These are phyloP conservation scores for Eucalyptus pauciflora DNA, from an alignment of 345 rosid species.

Conservation along the genomic window DNA sequence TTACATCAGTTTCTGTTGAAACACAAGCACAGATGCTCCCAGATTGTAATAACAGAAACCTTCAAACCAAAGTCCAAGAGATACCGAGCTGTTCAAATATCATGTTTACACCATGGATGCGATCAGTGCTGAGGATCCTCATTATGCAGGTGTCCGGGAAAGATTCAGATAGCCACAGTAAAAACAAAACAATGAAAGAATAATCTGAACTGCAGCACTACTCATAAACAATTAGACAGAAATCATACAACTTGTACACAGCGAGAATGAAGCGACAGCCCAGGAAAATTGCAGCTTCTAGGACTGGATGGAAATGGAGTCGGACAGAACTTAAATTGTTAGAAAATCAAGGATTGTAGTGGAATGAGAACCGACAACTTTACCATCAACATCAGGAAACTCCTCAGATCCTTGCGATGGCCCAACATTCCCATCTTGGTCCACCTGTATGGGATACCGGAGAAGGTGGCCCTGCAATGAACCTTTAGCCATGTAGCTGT, in stretches of 20 bases:
- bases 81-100: neutral
- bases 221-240: neutral
- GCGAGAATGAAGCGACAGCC: neutral
- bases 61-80: neutral
- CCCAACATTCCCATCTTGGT: conserved; percentile 40
- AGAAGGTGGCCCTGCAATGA: conserved; percentile 76
- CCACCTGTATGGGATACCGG: conserved; percentile 63
- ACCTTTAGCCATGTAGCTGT: conserved; percentile 6
- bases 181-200: neutral
- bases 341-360: conserved; percentile 48
- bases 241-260: neutral
- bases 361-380: conserved; percentile 56
- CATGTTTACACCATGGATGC: neutral
- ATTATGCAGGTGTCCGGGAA: neutral
- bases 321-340: conserved; percentile 25
- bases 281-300: neutral
- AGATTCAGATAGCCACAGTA: neutral
- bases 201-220: neutral
- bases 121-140: neutral
- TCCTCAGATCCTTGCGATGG: conserved; percentile 45
- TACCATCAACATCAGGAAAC: conserved; percentile 91
- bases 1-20: neutral
- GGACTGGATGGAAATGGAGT: neutral
- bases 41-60: neutral
- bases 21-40: neutral